These are phyloP conservation scores for Reticulascus tulasneorum DNA, from an alignment of 2,329 filamentous ascomycete species.

Conservation along the genomic window DNA sequence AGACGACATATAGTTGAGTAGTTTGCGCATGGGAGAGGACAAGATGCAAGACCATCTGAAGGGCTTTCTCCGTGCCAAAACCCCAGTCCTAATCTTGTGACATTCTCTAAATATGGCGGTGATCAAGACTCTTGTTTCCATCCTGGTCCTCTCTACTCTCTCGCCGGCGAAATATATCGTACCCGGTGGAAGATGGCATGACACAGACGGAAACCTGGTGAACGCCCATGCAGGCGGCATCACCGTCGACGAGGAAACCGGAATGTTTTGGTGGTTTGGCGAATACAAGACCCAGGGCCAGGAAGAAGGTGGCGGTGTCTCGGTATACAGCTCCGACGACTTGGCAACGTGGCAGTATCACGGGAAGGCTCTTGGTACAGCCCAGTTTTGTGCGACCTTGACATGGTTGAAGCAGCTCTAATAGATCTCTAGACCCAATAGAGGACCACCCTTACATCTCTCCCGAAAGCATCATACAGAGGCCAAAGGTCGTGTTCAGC, in stretches of 20 bases:
- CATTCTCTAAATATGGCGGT: constrained; percentile 7
- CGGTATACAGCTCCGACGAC: constrained; percentile 58
- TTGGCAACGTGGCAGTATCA: constrained; percentile 56
- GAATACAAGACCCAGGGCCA: constrained; percentile 58
- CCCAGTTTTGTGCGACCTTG: too few relatives aligned
- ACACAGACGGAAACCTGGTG: constrained; percentile 55
- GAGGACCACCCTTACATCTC: constrained; percentile 52
- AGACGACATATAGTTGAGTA: too few relatives aligned
- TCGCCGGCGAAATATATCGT: constrained; percentile 52
- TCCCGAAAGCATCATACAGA: constrained; percentile 53
- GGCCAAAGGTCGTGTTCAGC: constrained; percentile 59
- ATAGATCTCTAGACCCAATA: constrained; percentile 37
- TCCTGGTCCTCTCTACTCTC: constrained; percentile 13
- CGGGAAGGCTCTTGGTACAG: constrained; percentile 50
- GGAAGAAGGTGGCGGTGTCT: constrained; percentile 55
- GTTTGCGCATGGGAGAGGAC: too few relatives aligned
- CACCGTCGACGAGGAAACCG: constrained; percentile 44
- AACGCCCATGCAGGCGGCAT: constrained; percentile 60
- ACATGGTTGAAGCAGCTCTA: too few relatives aligned
- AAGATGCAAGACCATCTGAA: too few relatives aligned
- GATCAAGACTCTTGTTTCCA: constrained; percentile 8
- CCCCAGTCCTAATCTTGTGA: too few relatives aligned
- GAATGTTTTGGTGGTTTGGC: constrained; percentile 58
- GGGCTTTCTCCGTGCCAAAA: too few relatives aligned
- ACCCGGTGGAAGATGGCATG: constrained; percentile 56